Conservation (phyloP, 495 filamentous ascomycete species). For the Astrocystis sublimbata region DNA sequence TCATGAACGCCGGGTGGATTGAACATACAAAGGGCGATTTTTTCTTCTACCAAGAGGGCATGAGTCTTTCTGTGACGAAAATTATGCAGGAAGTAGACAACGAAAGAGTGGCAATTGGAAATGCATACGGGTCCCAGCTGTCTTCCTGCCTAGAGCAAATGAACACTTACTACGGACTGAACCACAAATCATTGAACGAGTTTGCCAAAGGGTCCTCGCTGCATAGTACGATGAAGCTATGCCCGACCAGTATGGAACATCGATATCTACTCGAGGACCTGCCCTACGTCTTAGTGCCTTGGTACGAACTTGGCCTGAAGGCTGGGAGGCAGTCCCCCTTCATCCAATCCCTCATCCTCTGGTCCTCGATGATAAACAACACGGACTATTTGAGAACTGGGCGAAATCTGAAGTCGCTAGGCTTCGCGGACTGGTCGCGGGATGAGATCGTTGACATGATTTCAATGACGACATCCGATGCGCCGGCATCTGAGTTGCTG, state of each 20-base stretch:
- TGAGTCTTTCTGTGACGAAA: conserved; percentile 9
- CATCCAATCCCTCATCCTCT: conserved; percentile 13
- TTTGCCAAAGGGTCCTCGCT: conserved; percentile 9
- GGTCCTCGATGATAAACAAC: conserved; percentile 10
- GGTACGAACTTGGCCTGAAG: conserved; percentile 14
- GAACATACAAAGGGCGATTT: conserved; percentile 16
- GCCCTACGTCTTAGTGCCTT: conserved; percentile 15
- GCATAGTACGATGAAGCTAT: conserved; percentile 15
- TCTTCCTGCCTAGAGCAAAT: conserved; percentile 12
- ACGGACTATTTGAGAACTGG: conserved; percentile 4
- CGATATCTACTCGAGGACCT: conserved; percentile 8
- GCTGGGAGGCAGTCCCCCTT: conserved; percentile 11
- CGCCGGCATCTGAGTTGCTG: background rate
- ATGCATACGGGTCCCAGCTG: conserved; percentile 1
- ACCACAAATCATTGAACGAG: conserved; percentile 1
- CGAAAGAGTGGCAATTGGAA: conserved; percentile 10
- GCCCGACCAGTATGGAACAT: conserved; percentile 8
- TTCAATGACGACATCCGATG: background rate
- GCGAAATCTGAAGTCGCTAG: conserved; percentile 5
- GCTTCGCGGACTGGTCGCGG: background rate
- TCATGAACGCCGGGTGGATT: conserved; percentile 17
- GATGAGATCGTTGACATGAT: background rate
- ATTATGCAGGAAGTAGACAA: conserved; percentile 15
- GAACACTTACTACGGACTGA: conserved; percentile 13
- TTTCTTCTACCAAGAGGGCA: conserved; percentile 16